Evolutionary conservation across 192 early-diverging fungal species (phyloP).

Genomic region (Entomortierella parvispora): DNA sequence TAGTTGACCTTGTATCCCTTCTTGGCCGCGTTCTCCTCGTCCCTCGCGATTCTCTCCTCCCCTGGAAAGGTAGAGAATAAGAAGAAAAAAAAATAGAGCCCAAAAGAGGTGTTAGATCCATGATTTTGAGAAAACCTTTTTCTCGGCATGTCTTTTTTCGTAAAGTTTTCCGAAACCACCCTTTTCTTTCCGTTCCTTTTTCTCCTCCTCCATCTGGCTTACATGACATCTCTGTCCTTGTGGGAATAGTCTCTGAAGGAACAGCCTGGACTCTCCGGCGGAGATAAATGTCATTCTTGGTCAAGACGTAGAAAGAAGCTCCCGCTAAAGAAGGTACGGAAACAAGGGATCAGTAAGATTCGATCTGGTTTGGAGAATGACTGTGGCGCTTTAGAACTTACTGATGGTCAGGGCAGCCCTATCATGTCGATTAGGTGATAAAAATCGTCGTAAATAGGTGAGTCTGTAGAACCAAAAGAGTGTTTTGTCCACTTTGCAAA

Average conservation of each 20-base stretch:
- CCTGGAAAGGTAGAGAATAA: constrained; percentile 10
- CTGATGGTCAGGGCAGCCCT: constrained; percentile 16
- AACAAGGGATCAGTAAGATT: not conserved
- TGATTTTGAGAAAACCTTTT: not conserved
- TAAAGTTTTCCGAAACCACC: too few relatives aligned
- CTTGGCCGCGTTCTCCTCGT: constrained; percentile 49
- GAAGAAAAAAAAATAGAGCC: not conserved
- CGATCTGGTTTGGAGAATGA: too few relatives aligned
- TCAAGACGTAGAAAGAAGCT: constrained; percentile 20
- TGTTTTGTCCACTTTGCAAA: not conserved
- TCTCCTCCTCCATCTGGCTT: not conserved
- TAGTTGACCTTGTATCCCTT: constrained; percentile 50
- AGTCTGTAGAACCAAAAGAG: not conserved
- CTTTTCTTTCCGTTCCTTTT: too few relatives aligned
- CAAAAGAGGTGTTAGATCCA: not conserved
- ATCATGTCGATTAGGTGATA: not conserved
- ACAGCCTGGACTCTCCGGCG: constrained; percentile 28
- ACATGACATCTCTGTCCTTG: constrained; percentile 35
- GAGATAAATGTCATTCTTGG: constrained; percentile 41
- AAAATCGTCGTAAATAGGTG: not conserved
- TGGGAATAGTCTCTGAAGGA: constrained; percentile 24
- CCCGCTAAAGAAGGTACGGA: constrained; percentile 20
- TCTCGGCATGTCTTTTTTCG: not conserved
- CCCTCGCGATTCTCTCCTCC: constrained; percentile 41
- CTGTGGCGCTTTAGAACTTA: not conserved